A percentile compares a stretch with the other conserved stretches of the same genome.
These are phyloP conservation scores for Chaetomium sp. DNA, from an alignment of 2,329 filamentous ascomycete genomes.

Conservation along the genomic window DNA sequence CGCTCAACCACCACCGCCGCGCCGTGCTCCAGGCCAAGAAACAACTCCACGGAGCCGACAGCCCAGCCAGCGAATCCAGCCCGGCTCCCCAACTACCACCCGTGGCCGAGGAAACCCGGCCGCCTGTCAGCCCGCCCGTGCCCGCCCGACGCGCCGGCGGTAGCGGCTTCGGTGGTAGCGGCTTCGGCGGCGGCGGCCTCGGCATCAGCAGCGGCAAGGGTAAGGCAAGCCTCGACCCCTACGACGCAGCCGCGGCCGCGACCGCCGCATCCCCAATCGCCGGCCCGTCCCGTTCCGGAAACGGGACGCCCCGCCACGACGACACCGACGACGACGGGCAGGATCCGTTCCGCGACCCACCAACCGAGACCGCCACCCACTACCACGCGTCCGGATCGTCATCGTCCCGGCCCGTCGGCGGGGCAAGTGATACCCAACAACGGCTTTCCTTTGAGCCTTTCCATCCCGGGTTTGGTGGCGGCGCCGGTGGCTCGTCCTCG, in stretches of 20 bases:
- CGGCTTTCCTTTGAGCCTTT: constrained; percentile 18
- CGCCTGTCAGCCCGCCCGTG: constrained; percentile 18
- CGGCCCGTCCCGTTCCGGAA: constrained; percentile 16
- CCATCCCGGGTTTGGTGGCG: constrained; percentile 17
- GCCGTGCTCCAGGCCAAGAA: constrained; percentile 62
- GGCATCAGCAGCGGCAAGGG: constrained; percentile 29
- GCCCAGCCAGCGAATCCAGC: constrained; percentile 24
- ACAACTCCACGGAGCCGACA: constrained; percentile 33
- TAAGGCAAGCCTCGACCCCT: constrained; percentile 5
- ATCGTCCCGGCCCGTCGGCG: not conserved
- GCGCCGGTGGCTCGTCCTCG: not conserved
- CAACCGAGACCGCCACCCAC: constrained; percentile 13
- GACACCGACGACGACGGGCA: constrained; percentile 19
- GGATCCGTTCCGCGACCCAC: constrained; percentile 33
- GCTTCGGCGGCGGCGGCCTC: constrained; percentile 1
- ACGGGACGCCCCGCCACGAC: constrained; percentile 15
- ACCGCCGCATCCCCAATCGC: constrained; percentile 3
- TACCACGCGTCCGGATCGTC: not conserved
- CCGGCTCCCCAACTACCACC: constrained; percentile 16
- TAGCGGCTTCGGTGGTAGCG: not conserved
- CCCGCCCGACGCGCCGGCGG: constrained; percentile 14
- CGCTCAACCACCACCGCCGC: constrained; percentile 77
- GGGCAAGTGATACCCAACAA: constrained; percentile 18
- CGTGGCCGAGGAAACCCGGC: not conserved
- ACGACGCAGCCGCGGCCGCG: not conserved